These are phyloP conservation scores for Fraxinus ornus DNA, from an alignment of 305 asterid genomes.

Conservation along the genomic window DNA sequence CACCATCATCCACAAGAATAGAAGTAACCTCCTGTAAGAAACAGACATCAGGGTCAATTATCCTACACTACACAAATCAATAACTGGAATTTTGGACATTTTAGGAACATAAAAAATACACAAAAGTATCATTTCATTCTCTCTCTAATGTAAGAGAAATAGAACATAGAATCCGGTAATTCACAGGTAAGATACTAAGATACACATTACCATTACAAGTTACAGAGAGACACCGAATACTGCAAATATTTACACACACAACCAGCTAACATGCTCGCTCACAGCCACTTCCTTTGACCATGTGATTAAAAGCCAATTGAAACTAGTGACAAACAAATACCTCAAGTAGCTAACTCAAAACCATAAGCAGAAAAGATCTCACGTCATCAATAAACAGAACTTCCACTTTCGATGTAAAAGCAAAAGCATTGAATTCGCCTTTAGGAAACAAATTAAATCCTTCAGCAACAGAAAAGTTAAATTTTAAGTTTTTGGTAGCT, in stretches of 20 bases:
- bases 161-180: not conserved
- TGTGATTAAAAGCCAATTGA: not conserved
- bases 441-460: not conserved
- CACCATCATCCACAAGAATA: slow-evolving; percentile 70
- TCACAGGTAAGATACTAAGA: not conserved
- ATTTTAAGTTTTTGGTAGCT: not conserved
- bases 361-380: not conserved
- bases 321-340: not conserved
- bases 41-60: slow-evolving; percentile 12
- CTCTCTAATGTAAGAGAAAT: not conserved
- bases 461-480: not conserved
- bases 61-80: not conserved
- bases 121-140: not conserved
- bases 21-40: slow-evolving; percentile 74
- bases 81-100: not conserved
- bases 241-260: not conserved
- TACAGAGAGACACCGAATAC: not conserved
- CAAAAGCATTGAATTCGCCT: not conserved
- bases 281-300: not conserved
- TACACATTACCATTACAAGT: not conserved
- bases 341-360: not conserved
- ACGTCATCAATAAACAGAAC: not conserved
- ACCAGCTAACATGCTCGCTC: not conserved
- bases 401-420: not conserved
- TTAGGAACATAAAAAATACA: not conserved